These are phyloP conservation scores for Pseudognaphalium luteoalbum DNA, from an alignment of 129 eudicot species.

Conservation along the genomic window DNA sequence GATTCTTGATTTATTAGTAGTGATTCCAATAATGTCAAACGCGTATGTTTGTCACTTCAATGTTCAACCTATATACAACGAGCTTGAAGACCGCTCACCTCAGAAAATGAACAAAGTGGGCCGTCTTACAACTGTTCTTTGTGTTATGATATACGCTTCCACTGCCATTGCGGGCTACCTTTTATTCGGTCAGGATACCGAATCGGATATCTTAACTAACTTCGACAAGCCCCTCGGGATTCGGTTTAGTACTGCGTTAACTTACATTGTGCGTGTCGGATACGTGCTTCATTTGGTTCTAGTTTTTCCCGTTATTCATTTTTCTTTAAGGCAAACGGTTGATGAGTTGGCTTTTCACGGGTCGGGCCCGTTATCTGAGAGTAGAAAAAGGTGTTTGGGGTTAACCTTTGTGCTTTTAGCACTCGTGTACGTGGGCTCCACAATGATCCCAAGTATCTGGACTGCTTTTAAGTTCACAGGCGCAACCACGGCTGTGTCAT, in stretches of 20 bases:
- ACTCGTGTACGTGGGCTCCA: constrained; percentile 72
- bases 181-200: constrained; percentile 88
- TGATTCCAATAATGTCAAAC: constrained; percentile 90
- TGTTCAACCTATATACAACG: constrained; percentile 95
- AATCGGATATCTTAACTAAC: constrained; percentile 83
- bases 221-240: constrained; percentile 89
- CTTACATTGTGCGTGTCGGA: constrained; percentile 85
- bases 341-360: constrained; percentile 65
- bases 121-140: constrained; percentile 68
- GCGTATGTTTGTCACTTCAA: constrained; percentile 97
- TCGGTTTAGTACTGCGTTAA: constrained; percentile 67
- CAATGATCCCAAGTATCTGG: constrained; percentile 95
- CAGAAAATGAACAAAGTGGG: constrained; percentile 85
- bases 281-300: constrained; percentile 81
- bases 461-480: constrained; percentile 97
- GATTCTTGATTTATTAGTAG: constrained; percentile 83
- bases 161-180: constrained; percentile 91
- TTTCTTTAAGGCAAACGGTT: constrained; percentile 83
- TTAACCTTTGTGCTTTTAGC: constrained; percentile 62
- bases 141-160: constrained; percentile 73
- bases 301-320: constrained; percentile 93
- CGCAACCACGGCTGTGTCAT: constrained; percentile 93
- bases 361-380: constrained; percentile 65
- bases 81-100: constrained; percentile 78
- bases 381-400: constrained; percentile 67